Evolutionary conservation across 805 yeast species (phyloP).

Genomic region (Yamadazyma takamatsuzukensis): DNA sequence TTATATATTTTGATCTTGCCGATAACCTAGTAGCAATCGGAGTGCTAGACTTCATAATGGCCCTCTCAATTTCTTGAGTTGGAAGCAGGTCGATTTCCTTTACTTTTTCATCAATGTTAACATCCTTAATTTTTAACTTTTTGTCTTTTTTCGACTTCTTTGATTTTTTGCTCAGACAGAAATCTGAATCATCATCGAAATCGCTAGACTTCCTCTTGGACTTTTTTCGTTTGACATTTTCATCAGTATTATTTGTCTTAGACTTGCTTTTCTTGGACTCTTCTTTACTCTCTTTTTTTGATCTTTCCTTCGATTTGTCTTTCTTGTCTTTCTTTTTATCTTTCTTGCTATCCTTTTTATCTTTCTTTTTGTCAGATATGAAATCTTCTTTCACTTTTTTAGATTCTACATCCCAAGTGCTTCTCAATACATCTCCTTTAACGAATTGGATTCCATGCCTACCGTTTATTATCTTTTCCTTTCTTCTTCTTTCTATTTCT

Average conservation of each 20-base stretch:
- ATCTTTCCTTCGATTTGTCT: conserved; percentile 7
- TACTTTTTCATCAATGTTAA: conserved; percentile 2
- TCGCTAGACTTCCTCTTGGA: no score
- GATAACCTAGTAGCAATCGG: conserved; percentile 40
- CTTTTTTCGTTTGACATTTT: no score
- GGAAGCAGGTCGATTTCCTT: conserved; percentile 6
- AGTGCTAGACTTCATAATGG: no score
- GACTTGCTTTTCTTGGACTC: conserved; percentile 1
- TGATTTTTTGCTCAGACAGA: conserved; percentile 13
- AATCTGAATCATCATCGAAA: neutral
- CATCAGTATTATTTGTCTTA: neutral
- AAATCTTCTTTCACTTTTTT: conserved; percentile 18
- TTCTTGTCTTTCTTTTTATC: conserved; percentile 2
- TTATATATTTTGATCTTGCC: conserved; percentile 82
- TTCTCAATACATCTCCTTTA: conserved; percentile 74
- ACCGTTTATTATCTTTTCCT: conserved; percentile 71
- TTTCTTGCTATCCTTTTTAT: conserved; percentile 1
- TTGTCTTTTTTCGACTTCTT: conserved; percentile 13
- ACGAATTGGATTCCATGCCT: conserved; percentile 87
- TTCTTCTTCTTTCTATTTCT: conserved; percentile 66
- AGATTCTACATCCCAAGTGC: conserved; percentile 75
- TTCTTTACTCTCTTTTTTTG: conserved; percentile 5
- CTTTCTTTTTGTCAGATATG: conserved; percentile 4
- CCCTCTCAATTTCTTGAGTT: no score
- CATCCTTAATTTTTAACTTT: conserved; percentile 3